phyloP scores from a whole-genome alignment of 2,329 filamentous ascomycete genomes.

The Fusarium acutatum region DNA sequence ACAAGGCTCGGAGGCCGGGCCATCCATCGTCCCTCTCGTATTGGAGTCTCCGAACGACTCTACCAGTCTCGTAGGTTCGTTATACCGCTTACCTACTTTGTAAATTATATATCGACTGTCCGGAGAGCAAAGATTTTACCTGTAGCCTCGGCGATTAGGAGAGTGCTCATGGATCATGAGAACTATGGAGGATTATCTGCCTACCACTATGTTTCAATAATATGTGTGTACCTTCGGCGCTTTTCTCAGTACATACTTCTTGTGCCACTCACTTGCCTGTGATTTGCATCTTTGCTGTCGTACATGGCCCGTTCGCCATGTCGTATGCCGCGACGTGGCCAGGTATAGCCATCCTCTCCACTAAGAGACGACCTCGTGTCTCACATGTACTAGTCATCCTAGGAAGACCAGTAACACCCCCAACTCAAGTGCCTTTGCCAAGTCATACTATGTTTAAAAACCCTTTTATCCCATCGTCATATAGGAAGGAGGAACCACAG shows the following conservation, averaged over 20 bases:
- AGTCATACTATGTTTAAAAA: not conserved
- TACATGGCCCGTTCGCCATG: not conserved
- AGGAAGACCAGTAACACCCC: not conserved
- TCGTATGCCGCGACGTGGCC: not conserved
- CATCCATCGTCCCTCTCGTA: fast-evolving
- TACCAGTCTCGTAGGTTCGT: fast-evolving
- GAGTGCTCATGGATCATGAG: not conserved
- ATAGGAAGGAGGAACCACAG: not conserved
- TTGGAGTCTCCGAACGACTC: not conserved
- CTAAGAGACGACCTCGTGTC: not conserved
- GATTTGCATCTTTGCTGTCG: not conserved
- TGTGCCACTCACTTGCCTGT: not conserved
- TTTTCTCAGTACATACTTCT: not conserved
- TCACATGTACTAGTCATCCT: not conserved
- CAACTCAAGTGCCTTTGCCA: not conserved
- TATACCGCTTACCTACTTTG: not conserved
- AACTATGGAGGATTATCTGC: not conserved
- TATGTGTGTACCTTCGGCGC: not conserved
- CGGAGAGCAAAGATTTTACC: fast-evolving
- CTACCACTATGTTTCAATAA: not conserved
- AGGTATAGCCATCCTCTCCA: not conserved
- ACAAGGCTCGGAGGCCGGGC: not conserved
- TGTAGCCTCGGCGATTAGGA: too few species aligned
- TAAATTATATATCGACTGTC: fast-evolving
- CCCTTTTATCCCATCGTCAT: not conserved